phyloP scores from a whole-genome alignment of 257 asterid species.

The Schizonepeta tenuifolia region DNA sequence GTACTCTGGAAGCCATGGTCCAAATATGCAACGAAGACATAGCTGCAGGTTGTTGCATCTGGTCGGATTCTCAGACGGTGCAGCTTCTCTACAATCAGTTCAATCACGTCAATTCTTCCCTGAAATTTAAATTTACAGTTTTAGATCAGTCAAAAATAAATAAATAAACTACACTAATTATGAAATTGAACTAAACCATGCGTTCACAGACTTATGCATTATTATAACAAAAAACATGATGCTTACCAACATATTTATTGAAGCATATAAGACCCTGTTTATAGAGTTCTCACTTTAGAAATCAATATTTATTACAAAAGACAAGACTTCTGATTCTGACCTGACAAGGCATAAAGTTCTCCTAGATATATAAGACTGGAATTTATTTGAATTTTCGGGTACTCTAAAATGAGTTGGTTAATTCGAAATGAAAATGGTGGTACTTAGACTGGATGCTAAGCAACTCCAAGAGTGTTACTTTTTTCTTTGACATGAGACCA shows the following conservation, averaged over 20 bases:
- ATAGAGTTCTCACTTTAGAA: background rate
- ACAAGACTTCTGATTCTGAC: too few species aligned
- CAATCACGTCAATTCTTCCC: conserved; percentile 81
- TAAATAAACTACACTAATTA: too few species aligned
- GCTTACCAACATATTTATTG: background rate
- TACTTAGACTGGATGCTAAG: background rate
- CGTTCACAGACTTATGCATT: too few species aligned
- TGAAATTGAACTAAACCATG: too few species aligned
- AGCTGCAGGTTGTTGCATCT: conserved; percentile 73
- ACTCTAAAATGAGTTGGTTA: background rate
- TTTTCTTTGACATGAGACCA: background rate
- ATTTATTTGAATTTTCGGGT: background rate
- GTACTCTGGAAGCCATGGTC: conserved; percentile 57
- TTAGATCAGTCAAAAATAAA: conserved; percentile 25
- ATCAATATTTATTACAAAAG: too few species aligned
- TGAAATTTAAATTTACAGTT: conserved; percentile 40
- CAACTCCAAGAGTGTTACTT: background rate
- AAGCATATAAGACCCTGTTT: conserved; percentile 18
- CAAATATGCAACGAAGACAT: conserved; percentile 69
- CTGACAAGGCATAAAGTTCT: background rate
- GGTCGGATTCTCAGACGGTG: conserved; percentile 73
- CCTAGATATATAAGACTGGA: background rate
- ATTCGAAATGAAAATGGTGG: background rate
- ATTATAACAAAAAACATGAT: too few species aligned
- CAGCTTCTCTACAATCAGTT: conserved; percentile 73